A percentile compares a stretch with the other conserved stretches of the same genome.
phyloP scores from a whole-genome alignment of 2,329 filamentous ascomycete species.

The Colletotrichum sp. region DNA sequence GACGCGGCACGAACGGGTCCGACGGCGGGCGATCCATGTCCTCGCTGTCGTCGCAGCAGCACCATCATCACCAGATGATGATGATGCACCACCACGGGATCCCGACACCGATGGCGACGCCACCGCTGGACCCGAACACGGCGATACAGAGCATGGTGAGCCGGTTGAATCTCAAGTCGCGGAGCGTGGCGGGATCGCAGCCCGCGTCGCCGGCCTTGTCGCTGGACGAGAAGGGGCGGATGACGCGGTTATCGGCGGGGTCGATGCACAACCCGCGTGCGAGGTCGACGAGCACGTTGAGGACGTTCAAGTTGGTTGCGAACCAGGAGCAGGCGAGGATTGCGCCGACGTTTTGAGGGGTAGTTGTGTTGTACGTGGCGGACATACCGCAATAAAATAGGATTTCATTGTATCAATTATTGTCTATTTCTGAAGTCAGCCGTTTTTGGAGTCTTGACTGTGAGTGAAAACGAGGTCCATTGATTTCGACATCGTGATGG shows the following conservation, averaged over 20 bases:
- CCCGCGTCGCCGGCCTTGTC: conserved; percentile 24
- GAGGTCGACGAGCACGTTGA: conserved; percentile 24
- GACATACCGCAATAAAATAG: background rate
- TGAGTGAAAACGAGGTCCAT: background rate
- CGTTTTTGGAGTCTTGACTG: background rate
- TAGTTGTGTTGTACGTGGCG: too few relatives aligned
- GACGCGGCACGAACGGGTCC: conserved; percentile 20
- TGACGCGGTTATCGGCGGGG: conserved; percentile 1
- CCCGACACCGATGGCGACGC: conserved; percentile 26
- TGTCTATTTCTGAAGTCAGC: background rate
- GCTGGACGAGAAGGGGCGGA: conserved; percentile 11
- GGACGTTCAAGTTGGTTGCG: conserved; percentile 25
- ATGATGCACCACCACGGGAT: conserved; percentile 4
- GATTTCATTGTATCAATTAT: background rate
- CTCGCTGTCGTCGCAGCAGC: background rate
- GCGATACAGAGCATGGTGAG: conserved; percentile 37
- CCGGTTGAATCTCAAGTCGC: conserved; percentile 36
- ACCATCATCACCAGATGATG: background rate
- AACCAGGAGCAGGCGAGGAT: conserved; percentile 9
- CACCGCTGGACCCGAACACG: conserved; percentile 29
- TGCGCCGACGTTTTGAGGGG: conserved; percentile 11
- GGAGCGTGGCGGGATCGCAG: conserved; percentile 21
- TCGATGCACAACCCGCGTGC: background rate
- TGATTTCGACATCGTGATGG: accelerated
- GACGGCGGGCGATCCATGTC: conserved; percentile 8